phyloP scores from a whole-genome alignment of 2,329 filamentous ascomycete genomes.

The Aspergillus sclerotialis region DNA sequence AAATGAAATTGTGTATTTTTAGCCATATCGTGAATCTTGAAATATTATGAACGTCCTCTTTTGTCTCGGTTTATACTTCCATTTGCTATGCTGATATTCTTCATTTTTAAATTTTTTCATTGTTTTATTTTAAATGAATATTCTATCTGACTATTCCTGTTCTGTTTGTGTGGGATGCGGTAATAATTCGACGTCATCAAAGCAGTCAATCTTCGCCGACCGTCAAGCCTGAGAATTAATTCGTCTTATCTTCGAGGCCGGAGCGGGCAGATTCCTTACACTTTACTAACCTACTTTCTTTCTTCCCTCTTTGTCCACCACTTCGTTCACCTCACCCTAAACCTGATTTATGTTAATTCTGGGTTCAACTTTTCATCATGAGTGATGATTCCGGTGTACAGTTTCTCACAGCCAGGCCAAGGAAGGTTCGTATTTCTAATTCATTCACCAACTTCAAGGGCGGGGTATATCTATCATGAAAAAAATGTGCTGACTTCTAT shows the following conservation, averaged over 20 bases:
- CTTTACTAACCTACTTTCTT: no score
- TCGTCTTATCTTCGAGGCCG: no score
- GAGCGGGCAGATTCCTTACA: no score
- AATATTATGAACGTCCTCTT: not conserved
- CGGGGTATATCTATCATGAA: constrained; percentile 15
- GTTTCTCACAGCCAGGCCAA: constrained; percentile 29
- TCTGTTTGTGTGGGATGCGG: no score
- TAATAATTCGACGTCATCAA: no score
- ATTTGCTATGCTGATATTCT: not conserved
- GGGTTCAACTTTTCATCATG: constrained; percentile 17
- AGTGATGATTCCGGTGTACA: constrained; percentile 29
- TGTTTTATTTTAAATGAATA: no score
- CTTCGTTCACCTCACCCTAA: constrained; percentile 3
- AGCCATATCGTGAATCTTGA: constrained; percentile 10
- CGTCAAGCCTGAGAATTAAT: no score
- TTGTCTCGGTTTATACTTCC: not conserved
- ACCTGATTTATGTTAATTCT: constrained; percentile 1
- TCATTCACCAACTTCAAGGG: constrained; percentile 9
- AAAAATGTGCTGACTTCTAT: constrained; percentile 12
- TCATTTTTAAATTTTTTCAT: no score
- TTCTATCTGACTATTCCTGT: no score
- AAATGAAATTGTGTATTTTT: constrained; percentile 15
- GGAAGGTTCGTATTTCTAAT: constrained; percentile 26
- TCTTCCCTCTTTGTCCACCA: no score
- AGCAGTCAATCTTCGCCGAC: no score